A percentile compares a stretch with the other conserved stretches of the same genome.
Conservation (phyloP, 73 alveolate species). For the Breviolum minutum region DNA sequence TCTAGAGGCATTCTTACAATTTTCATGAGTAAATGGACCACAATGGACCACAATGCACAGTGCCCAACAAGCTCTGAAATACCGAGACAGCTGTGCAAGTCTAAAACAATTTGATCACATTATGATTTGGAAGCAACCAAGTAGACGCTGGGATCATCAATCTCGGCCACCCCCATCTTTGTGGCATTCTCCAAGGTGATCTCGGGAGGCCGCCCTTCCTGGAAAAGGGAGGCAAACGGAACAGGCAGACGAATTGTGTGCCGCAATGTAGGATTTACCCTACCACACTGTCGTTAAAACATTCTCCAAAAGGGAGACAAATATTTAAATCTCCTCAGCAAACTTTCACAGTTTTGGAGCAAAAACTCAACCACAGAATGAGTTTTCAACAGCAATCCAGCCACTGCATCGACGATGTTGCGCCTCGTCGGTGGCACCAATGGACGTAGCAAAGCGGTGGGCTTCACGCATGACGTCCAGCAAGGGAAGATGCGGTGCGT, state of each 20-base stretch:
- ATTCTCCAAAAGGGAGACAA: too few species aligned
- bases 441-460: slow-evolving; percentile 60
- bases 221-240: not conserved
- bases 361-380: not conserved
- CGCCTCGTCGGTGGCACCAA: slow-evolving; percentile 88
- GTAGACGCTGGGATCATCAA: slow-evolving; percentile 39
- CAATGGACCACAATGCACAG: not conserved
- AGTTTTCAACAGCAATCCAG: not conserved
- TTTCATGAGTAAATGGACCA: not conserved
- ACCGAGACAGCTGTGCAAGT: not conserved
- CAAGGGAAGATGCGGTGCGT: not conserved
- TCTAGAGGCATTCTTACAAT: not conserved
- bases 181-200: slow-evolving; percentile 69
- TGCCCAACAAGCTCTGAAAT: not conserved
- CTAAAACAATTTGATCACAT: not conserved
- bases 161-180: slow-evolving; percentile 89
- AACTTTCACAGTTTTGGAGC: too few species aligned
- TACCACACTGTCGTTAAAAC: too few species aligned
- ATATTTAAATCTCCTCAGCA: too few species aligned
- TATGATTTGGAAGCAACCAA: slow-evolving; percentile 16
- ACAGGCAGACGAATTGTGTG: not conserved
- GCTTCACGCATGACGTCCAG: slow-evolving; percentile 91
- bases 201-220: slow-evolving; percentile 91
- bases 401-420: not conserved
- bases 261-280: too few species aligned